Base-by-base conservation (phyloP, 495 filamentous ascomycete genomes). In the Clavariopsis aquatica region DNA sequence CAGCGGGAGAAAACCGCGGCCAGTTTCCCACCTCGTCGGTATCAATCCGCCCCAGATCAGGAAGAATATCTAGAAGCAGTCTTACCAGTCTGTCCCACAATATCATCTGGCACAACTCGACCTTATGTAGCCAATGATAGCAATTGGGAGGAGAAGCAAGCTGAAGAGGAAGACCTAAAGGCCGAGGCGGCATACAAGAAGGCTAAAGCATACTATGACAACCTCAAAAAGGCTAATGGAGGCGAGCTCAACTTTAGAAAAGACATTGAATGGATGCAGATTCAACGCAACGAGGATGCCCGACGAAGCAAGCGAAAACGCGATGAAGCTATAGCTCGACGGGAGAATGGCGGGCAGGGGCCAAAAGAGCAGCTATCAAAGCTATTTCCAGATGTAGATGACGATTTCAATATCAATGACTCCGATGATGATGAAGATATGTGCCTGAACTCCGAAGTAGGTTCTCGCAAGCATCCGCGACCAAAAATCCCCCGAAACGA, bases 261-360 rank as follows among this genome's bases (percentile, higher is more conserved):
- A 43, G 64, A 67, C 6, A 52, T 71, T 45, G 68, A 66, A 23
- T 71, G 59, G 59, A 61, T 67, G 59, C 64, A 49, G 29, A 49
- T 65, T 26, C 36, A 64, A 38, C 27, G 17, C 7, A 60, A 47
- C 12, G 64, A 71, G 24, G 49, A 61, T 19, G 56, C 52, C 17
- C 65, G 66, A 7, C 12, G 47, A 43, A 59, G 60, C 49, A 71
- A 71, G 47, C 29, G 61, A 2, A 52, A 71, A 27, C 52, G 46
- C 0, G 68, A 68, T 34, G 10, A 20, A 22, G 27, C 31, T 15
- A 41, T 52, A 38, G 62, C 20, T 17, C 38, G 13, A 43, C 31
- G n/a, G n/a, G n/a, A 34, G 12, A 34, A 34, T 34, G 31, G 31
- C 5, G 31, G 6, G 12, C 31, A 12, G 12, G n/a, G 24, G 3